Conservation (phyloP, 257 asterid species). For the Solanum medicagineum region DNA sequence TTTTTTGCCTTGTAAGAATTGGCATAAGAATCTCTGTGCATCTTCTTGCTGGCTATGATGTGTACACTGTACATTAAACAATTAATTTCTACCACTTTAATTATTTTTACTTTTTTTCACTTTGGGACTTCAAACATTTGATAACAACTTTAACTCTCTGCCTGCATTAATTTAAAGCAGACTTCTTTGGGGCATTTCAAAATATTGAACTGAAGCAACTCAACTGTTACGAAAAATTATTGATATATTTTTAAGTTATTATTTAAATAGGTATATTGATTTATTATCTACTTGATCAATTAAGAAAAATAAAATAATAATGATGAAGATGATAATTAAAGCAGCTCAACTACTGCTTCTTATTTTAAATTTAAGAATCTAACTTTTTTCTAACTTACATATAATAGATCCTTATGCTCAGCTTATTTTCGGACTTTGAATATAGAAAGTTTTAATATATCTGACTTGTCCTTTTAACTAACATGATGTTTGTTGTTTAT, state of each 20-base stretch:
- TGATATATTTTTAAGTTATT: too few relatives aligned
- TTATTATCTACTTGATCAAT: too few relatives aligned
- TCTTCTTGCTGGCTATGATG: not conserved
- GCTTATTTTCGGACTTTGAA: too few relatives aligned
- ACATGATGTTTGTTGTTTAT: not conserved
- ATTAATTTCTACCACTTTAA: not conserved
- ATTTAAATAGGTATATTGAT: too few relatives aligned
- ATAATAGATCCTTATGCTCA: too few relatives aligned
- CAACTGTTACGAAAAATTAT: too few relatives aligned
- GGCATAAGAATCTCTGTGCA: conserved; percentile 6
- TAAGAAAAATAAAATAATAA: too few relatives aligned
- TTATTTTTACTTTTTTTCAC: not conserved
- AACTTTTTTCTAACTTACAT: not conserved
- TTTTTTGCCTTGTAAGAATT: not conserved
- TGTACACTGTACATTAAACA: not conserved
- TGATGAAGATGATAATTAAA: too few relatives aligned
- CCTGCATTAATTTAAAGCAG: not conserved
- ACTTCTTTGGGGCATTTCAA: not conserved
- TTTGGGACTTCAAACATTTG: not conserved
- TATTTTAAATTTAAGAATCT: not conserved
- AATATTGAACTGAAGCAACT: not conserved
- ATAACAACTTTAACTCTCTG: not conserved
- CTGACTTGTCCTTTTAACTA: not conserved
- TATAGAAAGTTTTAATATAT: too few relatives aligned
- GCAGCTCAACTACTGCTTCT: fast-evolving